Evolutionary conservation across 805 yeast genomes (phyloP).

Genomic region (Teunomyces aglyptinius): DNA sequence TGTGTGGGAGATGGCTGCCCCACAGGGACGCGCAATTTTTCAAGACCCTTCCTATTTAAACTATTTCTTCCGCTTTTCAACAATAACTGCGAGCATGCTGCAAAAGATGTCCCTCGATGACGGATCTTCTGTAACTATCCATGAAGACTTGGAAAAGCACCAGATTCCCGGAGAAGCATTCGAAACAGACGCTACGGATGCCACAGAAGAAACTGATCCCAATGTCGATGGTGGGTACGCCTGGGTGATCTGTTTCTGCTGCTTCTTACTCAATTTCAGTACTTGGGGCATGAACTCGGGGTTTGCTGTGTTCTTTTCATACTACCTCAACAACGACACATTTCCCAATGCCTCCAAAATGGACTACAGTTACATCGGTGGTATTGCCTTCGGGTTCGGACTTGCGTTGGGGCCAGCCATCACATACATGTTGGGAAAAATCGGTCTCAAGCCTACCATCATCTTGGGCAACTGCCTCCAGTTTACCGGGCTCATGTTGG

Average conservation of each 20-base stretch:
- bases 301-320: conserved; percentile 21
- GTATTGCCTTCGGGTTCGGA: conserved; percentile 23
- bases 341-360: conserved; percentile 20
- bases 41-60: neutral
- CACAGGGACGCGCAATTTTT: neutral
- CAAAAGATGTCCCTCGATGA: neutral
- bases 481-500: conserved; percentile 20
- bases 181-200: neutral
- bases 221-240: conserved; percentile 23
- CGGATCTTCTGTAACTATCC: neutral
- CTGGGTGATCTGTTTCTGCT: conserved; percentile 21
- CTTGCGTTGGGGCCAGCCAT: conserved; percentile 18
- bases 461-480: conserved; percentile 19
- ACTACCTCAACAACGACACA: conserved; percentile 18
- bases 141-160: neutral
- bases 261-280: conserved; percentile 20
- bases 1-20: neutral
- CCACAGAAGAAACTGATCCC: neutral
- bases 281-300: conserved; percentile 29
- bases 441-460: conserved; percentile 17
- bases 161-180: neutral
- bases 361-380: conserved; percentile 25
- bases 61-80: neutral
- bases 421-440: conserved; percentile 16
- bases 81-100: neutral